Percentiles rank a stretch among this genome's conserved stretches.
phyloP scores from a whole-genome alignment of 2,329 filamentous ascomycete species.

The Chrysosporium keratinophilum region DNA sequence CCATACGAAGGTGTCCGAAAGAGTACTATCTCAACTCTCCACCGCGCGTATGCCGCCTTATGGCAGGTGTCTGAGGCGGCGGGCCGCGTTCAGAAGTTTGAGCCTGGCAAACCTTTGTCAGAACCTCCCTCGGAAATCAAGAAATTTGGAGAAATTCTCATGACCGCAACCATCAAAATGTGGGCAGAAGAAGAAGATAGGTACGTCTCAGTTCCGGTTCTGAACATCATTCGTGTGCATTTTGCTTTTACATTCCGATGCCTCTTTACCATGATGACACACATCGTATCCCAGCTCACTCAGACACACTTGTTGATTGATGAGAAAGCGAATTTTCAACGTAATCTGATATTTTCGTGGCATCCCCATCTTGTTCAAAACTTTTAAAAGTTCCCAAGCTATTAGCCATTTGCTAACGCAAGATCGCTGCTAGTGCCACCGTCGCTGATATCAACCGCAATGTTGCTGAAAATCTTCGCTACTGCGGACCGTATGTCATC shows the following conservation, averaged over 20 bases:
- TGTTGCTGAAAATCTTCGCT: conserved; percentile 78
- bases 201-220: conserved; percentile 49
- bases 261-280: conserved; percentile 62
- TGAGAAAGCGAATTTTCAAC: conserved; percentile 63
- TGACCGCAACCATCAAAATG: conserved; percentile 69
- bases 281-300: conserved; percentile 99
- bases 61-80: conserved; percentile 78
- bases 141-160: conserved; percentile 76
- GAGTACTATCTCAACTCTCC: conserved; percentile 80
- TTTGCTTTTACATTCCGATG: conserved; percentile 8
- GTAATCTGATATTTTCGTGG: conserved; percentile 17
- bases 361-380: conserved; percentile 13
- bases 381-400: conserved; percentile 14
- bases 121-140: conserved; percentile 67
- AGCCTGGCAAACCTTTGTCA: conserved; percentile 65
- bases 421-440: conserved; percentile 51
- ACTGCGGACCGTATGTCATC: conserved; percentile 78
- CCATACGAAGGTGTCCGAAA: conserved; percentile 88
- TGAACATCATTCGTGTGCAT: conserved; percentile 14
- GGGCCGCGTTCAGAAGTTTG: conserved; percentile 70
- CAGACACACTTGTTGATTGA: conserved; percentile 73
- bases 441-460: conserved; percentile 95
- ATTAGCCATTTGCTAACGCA: conserved; percentile 34
- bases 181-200: conserved; percentile 88
- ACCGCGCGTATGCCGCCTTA: conserved; percentile 84